Evolutionary conservation across 2,329 filamentous ascomycete genomes (phyloP).

Genomic region (Phaeoacremonium minimum): DNA sequence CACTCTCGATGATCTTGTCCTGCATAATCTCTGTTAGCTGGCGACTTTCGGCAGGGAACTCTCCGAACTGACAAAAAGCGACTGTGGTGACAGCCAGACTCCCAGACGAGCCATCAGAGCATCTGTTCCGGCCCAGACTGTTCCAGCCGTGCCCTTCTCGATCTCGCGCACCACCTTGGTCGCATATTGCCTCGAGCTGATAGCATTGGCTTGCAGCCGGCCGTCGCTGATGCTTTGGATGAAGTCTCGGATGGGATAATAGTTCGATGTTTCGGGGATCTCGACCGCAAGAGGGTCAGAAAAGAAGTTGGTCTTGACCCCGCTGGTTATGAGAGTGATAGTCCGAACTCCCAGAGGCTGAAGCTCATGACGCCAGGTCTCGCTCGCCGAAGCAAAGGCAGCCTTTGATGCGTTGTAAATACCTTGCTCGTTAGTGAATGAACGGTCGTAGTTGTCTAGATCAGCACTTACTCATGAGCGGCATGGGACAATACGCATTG

Average conservation of each 20-base stretch:
- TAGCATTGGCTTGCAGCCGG: not conserved
- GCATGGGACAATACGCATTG: constrained; percentile 4
- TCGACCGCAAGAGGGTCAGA: not conserved
- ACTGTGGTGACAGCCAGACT: not conserved
- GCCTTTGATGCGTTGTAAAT: constrained; percentile 21
- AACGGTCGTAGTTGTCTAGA: not conserved
- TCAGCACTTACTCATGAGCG: constrained; percentile 6
- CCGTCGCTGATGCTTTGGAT: not conserved
- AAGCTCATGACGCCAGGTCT: constrained; percentile 18
- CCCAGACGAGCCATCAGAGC: not conserved
- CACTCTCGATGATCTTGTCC: not conserved
- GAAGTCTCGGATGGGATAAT: not conserved
- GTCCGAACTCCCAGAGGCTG: constrained; percentile 18
- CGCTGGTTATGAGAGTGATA: constrained; percentile 13
- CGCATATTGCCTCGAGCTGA: not conserved
- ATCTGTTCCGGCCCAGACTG: not conserved
- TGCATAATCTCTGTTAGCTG: not conserved
- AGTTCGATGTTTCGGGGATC: not conserved
- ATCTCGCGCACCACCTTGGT: not conserved
- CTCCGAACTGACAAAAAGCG: not conserved
- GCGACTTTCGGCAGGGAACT: not conserved
- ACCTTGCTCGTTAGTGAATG: not conserved
- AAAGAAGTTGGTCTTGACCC: not conserved
- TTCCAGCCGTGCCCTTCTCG: not conserved
- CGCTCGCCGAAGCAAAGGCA: constrained; percentile 15